These are phyloP conservation scores for Trifolium repens DNA, from an alignment of 306 rosid genomes.

Conservation along the genomic window DNA sequence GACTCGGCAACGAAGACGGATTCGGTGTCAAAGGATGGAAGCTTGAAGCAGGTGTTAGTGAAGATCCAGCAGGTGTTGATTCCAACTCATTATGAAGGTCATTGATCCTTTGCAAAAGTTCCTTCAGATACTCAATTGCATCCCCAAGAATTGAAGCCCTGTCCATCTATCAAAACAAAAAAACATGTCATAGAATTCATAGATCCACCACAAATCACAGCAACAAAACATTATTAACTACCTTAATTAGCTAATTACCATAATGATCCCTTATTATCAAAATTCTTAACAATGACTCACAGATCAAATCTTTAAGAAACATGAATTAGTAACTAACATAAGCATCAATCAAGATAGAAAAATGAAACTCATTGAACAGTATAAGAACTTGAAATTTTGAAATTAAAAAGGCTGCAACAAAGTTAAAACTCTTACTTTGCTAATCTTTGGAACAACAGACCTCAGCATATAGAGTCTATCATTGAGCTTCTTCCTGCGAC, in stretches of 20 bases:
- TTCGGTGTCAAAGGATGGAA: constrained; percentile 90
- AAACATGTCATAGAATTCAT: not conserved
- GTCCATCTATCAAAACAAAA: constrained; percentile 71
- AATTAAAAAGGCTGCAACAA: constrained; percentile 8
- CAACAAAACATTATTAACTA: not conserved
- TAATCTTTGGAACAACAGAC: constrained; percentile 97
- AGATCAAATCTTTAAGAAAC: not conserved
- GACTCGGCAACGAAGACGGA: constrained; percentile 64
- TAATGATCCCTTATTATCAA: not conserved
- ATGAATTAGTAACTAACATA: not conserved
- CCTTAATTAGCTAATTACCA: not conserved
- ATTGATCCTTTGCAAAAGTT: constrained; percentile 85
- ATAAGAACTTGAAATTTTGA: not conserved
- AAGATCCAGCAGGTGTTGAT: constrained; percentile 66
- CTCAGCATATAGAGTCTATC: constrained; percentile 95
- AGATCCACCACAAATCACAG: constrained; percentile 30
- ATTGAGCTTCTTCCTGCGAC: constrained; percentile 96
- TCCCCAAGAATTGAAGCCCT: constrained; percentile 99
- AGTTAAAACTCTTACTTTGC: constrained; percentile 67
- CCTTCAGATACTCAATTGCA: constrained; percentile 93
- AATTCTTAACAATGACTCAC: not conserved
- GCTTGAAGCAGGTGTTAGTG: constrained; percentile 66
- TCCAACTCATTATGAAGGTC: constrained; percentile 88
- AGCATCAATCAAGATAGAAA: constrained; percentile 3
- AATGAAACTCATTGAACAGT: not conserved